Evolutionary conservation across 768 basidiomycete genomes (phyloP).

Genomic region (Kwoniella sp.): DNA sequence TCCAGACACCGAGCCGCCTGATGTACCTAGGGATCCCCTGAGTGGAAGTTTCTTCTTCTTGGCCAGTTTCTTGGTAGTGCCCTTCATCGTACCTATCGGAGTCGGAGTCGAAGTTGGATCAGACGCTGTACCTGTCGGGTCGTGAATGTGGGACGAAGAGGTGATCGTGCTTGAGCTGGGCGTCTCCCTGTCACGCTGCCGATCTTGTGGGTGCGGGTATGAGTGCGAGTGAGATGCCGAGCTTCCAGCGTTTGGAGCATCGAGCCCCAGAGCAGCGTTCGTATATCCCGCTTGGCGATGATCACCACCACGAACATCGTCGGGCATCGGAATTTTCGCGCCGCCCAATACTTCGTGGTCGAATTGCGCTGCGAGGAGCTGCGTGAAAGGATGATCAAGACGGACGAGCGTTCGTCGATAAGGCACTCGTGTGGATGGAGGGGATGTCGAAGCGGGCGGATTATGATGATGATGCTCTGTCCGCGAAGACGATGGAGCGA

Average conservation of each 20-base stretch:
- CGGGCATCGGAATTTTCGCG: background rate
- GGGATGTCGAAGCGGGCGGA: background rate
- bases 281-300: background rate
- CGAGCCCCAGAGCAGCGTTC: background rate
- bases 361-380: background rate
- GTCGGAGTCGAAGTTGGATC: too few species aligned
- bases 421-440: background rate
- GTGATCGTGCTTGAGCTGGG: conserved; percentile 10
- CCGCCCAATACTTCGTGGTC: background rate
- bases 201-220: background rate
- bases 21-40: background rate
- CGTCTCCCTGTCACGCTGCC: background rate
- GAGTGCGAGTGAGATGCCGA: background rate
- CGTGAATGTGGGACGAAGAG: background rate
- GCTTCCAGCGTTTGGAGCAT: background rate
- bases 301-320: background rate
- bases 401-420: background rate
- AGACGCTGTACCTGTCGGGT: background rate
- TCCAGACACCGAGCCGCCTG: background rate
- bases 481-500: background rate
- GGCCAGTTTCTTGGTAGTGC: conserved; percentile 4
- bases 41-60: conserved; percentile 3
- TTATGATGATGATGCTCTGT: background rate
- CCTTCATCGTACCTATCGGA: background rate
- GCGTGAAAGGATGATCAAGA: background rate